phyloP scores from a whole-genome alignment of 352 stramenopile genomes.

The Globisporangium barbulae region DNA sequence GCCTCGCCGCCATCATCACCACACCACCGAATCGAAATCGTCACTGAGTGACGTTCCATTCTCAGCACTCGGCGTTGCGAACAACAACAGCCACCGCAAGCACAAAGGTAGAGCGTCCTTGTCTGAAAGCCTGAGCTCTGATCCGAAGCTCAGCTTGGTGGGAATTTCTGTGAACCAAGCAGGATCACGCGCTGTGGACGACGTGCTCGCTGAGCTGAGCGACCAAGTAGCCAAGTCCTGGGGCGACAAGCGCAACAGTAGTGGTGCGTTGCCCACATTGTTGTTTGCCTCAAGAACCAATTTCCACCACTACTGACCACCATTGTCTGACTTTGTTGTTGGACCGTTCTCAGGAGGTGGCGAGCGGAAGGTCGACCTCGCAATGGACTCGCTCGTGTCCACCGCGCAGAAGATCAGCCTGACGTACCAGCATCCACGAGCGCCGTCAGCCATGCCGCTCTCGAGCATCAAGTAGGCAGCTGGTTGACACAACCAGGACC shows the following conservation, averaged over 20 bases:
- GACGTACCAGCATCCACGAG: slow-evolving; percentile 32
- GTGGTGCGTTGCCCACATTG: background rate
- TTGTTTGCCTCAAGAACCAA: background rate
- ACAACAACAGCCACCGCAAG: slow-evolving; percentile 12
- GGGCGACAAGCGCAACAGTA: slow-evolving; percentile 27
- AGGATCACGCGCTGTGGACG: slow-evolving; percentile 46
- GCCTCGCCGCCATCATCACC: slow-evolving; percentile 27
- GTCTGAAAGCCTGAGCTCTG: background rate
- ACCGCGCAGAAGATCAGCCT: slow-evolving; percentile 58
- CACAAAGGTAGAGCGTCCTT: slow-evolving; percentile 23
- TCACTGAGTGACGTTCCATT: slow-evolving; percentile 22
- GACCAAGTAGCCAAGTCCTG: slow-evolving; percentile 41
- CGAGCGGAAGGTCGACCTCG: slow-evolving; percentile 44
- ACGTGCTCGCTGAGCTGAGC: slow-evolving; percentile 60
- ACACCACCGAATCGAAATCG: background rate
- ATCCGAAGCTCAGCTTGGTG: background rate
- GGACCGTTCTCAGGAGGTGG: slow-evolving; percentile 9
- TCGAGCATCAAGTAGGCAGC: background rate
- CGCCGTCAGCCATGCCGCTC: background rate
- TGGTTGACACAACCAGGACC: background rate
- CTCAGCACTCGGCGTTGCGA: slow-evolving; percentile 10
- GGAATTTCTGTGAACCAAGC: background rate
- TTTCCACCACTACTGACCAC: background rate
- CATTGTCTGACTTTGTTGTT: background rate
- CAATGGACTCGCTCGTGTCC: slow-evolving; percentile 56